phyloP scores from a whole-genome alignment of 805 yeast genomes.

The Suhomyces vadensis region DNA sequence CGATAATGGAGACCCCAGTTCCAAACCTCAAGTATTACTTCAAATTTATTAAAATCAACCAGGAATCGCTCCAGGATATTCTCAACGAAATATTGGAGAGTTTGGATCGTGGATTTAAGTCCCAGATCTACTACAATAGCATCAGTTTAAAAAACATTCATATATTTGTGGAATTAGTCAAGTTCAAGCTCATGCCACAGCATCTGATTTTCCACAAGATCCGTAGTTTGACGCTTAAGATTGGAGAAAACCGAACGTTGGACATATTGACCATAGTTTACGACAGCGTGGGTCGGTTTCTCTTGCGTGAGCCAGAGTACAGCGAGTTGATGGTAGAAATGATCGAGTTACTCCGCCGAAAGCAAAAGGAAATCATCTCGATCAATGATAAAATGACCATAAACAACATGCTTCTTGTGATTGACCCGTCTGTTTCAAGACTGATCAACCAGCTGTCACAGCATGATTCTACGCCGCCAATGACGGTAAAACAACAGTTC shows the following conservation, averaged over 20 bases:
- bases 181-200: slow-evolving; percentile 72
- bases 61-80: slow-evolving; percentile 48
- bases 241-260: slow-evolving; percentile 56
- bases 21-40: slow-evolving; percentile 53
- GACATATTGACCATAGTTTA: slow-evolving; percentile 70
- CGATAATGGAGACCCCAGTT: slow-evolving; percentile 52
- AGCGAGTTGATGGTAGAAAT: slow-evolving; percentile 60
- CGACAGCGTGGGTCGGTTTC: slow-evolving; percentile 69
- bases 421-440: slow-evolving; percentile 56
- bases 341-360: slow-evolving; percentile 54
- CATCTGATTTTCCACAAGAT: slow-evolving; percentile 73
- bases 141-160: slow-evolving; percentile 58
- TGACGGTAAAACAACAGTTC: slow-evolving; percentile 19
- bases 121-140: slow-evolving; percentile 53
- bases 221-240: slow-evolving; percentile 54
- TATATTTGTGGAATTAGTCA: slow-evolving; percentile 73
- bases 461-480: slow-evolving; percentile 21
- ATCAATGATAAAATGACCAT: slow-evolving; percentile 60
- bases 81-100: slow-evolving; percentile 52
- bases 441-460: too few relatives aligned
- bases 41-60: slow-evolving; percentile 67
- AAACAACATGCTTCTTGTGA: slow-evolving; percentile 51
- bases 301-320: slow-evolving; percentile 59
- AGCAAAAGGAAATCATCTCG: slow-evolving; percentile 48
- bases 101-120: slow-evolving; percentile 61